A percentile compares a stretch with the other conserved stretches of the same genome.
phyloP scores from a whole-genome alignment of 257 asterid species.

The Nyctanthes arbortristis region DNA sequence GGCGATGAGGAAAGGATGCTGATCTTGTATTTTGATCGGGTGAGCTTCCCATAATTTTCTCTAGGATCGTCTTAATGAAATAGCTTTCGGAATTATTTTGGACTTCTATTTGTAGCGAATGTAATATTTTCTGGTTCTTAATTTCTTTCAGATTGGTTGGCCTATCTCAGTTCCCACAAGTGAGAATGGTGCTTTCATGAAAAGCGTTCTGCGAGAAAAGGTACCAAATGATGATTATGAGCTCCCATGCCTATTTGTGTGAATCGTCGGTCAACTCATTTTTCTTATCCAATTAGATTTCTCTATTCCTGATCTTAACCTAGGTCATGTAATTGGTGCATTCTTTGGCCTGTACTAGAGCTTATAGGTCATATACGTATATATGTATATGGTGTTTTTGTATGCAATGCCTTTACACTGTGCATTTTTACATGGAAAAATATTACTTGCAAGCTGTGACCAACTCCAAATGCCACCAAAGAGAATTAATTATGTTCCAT shows the following conservation, averaged over 20 bases:
- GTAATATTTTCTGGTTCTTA: conserved; percentile 14
- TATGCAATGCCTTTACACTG: too few relatives aligned
- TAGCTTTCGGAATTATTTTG: neutral
- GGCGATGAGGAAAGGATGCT: conserved; percentile 96
- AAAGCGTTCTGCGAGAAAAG: conserved; percentile 82
- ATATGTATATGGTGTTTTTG: too few relatives aligned
- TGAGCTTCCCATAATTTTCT: conserved; percentile 37
- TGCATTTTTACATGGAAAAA: too few relatives aligned
- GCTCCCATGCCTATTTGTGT: neutral
- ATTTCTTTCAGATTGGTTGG: conserved; percentile 86
- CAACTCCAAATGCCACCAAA: too few relatives aligned
- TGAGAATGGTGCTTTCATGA: conserved; percentile 75
- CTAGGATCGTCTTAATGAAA: neutral
- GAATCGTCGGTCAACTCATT: neutral
- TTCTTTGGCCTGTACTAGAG: too few relatives aligned
- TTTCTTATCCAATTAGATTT: neutral
- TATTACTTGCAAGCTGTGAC: too few relatives aligned
- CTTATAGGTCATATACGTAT: too few relatives aligned
- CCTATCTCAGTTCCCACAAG: conserved; percentile 91
- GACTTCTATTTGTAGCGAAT: conserved; percentile 16
- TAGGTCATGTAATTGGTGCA: too few relatives aligned
- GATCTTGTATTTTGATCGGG: conserved; percentile 79
- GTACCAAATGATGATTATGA: conserved; percentile 29
- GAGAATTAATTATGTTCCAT: too few relatives aligned
- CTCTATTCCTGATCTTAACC: neutral